Evolutionary conservation across 192 early-diverging fungal genomes (phyloP), one percentile per base, ranked within the genome.

Genomic region (Backusella tuberculispora): DNA sequence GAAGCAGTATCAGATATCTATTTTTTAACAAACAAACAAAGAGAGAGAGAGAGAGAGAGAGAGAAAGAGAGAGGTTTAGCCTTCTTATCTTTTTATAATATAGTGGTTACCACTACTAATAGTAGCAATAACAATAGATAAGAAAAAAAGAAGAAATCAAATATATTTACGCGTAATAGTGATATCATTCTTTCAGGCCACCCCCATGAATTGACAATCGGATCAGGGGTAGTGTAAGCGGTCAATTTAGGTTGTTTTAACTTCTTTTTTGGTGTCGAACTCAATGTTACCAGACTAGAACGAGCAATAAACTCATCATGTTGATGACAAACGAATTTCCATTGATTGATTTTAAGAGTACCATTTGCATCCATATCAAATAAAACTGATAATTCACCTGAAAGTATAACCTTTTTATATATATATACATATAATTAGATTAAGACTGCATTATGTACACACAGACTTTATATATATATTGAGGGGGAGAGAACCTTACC

Each of bases 231-330:
- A 42, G 17, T 38, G 38, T 41, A 67, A 40, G n/a, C 19, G 12
- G 73, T 63, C 17, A 37, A 19, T 43, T 37, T 74, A 44, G 56
- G 21, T 46, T 42, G 41, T 38, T 37, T 53, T 60, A 38, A 0
- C 50, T 72, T 53, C 37, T 72, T 72, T 43, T 72, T 53, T 42
- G 38, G 21, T 7, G 41, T 21, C 17, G 66, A 1, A 13, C 10
- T 67, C 5, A 67, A 40, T 41, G 38, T 2, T 13, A 43, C 21
- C 19, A 64, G 13, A 47, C 41, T 67, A 4, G 66, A 67, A 67
- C 73, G 60, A 34, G 73, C 53, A 34, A 74, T 66, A 34, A 46
- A 74, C 65, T 74, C 73, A 41, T 74, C 64, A 19, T 74, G 73
- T 24, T 63, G 50, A 9, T 74, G 63, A 74, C 53, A 74, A 0